Conservation (phyloP, 768 basidiomycete genomes). For the Leccinellum albellum region DNA sequence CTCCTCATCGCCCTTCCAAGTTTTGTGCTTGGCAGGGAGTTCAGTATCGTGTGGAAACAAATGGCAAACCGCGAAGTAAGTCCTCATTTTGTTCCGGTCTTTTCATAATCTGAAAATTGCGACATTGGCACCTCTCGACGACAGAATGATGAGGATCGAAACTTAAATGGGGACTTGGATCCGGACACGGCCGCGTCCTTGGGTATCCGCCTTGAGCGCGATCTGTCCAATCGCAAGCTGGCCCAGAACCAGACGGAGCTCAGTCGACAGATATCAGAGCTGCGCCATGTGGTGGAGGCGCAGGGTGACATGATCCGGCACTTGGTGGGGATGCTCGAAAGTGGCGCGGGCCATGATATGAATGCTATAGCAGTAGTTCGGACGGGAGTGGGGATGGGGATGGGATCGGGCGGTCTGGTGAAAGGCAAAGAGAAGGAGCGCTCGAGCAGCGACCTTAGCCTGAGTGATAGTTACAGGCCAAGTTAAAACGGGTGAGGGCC, state of each 20-base stretch:
- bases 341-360: not conserved
- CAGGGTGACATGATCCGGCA: conserved; percentile 51
- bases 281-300: conserved; percentile 50
- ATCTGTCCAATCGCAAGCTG: conserved; percentile 57
- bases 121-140: not conserved
- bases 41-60: conserved; percentile 84
- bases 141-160: conserved; percentile 1
- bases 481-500: not conserved
- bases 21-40: conserved; percentile 90
- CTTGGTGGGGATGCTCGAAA: conserved; percentile 19
- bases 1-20: conserved; percentile 86
- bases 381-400: not conserved
- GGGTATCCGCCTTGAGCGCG: conserved; percentile 25
- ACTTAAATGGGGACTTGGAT: not conserved
- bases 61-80: conserved; percentile 57
- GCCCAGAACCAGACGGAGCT: conserved; percentile 67
- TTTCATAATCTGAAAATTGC: not conserved
- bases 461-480: not conserved
- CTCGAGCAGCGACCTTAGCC: not conserved
- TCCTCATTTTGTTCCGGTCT: not conserved
- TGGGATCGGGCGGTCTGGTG: not conserved
- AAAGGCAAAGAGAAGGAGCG: conserved; percentile 16
- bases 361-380: not conserved
- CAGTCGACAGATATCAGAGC: conserved; percentile 58
- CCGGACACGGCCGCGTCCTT: conserved; percentile 1